Conservation (phyloP, 495 filamentous ascomycete genomes). For the Venustampulla echinocandica region DNA sequence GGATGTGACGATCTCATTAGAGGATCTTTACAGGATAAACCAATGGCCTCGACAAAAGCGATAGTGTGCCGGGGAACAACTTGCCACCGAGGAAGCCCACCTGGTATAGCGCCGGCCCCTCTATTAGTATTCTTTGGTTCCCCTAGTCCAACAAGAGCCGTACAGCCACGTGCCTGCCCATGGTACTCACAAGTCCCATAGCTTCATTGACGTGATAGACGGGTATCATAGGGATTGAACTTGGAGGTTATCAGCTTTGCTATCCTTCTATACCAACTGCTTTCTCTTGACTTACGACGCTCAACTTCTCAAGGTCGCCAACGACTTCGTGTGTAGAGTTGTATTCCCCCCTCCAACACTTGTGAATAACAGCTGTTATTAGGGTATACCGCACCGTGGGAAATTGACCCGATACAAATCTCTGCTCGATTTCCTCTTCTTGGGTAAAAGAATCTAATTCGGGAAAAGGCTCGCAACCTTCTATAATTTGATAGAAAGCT, state of each 20-base stretch:
- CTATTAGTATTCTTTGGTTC: too few species aligned
- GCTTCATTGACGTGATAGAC: too few species aligned
- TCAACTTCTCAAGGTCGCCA: neutral
- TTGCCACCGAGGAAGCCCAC: slow-evolving; percentile 22
- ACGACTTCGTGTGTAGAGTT: neutral
- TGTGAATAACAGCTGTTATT: slow-evolving; percentile 1
- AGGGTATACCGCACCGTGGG: neutral
- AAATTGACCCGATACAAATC: neutral
- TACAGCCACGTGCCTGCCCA: too few species aligned
- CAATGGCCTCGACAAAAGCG: slow-evolving; percentile 15
- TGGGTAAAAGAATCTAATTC: slow-evolving; percentile 16
- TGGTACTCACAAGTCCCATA: too few species aligned
- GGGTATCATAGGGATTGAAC: too few species aligned
- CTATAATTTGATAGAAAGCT: slow-evolving; percentile 19
- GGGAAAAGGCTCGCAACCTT: slow-evolving; percentile 19
- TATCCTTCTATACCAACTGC: too few species aligned
- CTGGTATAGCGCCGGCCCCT: too few species aligned
- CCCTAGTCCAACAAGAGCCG: too few species aligned
- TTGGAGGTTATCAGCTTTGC: too few species aligned
- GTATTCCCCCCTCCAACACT: slow-evolving; percentile 5
- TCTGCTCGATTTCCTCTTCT: slow-evolving; percentile 2
- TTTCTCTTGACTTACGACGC: too few species aligned
- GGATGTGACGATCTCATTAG: slow-evolving; percentile 12
- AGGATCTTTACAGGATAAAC: too few species aligned
- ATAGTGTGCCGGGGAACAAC: slow-evolving; percentile 14